phyloP scores from a whole-genome alignment of 495 filamentous ascomycete species.

The Podospora pseudocomata region DNA sequence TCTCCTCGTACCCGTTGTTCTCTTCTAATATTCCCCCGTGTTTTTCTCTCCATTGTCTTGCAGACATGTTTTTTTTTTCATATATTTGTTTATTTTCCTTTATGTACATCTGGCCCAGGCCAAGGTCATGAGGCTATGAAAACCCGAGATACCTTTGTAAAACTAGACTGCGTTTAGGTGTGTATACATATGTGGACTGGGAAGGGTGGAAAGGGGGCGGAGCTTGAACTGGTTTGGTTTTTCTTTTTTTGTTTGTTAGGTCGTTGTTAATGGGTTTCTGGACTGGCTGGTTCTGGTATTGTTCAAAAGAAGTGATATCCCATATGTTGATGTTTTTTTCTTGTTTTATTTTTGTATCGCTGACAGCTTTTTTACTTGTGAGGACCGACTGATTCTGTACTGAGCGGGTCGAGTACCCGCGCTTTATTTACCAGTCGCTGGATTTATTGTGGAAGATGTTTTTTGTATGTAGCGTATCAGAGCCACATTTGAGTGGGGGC shows the following conservation, averaged over 20 bases:
- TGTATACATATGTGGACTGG: constrained; percentile 3
- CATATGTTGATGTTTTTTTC: background rate
- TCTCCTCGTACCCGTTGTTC: background rate
- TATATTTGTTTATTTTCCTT: constrained; percentile 16
- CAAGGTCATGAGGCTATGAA: constrained; percentile 29
- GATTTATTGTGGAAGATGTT: background rate
- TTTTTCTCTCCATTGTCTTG: background rate
- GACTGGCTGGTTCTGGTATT: constrained; percentile 9
- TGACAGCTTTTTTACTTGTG: background rate
- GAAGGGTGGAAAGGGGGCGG: background rate
- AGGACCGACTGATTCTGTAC: background rate
- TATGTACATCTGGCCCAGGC: constrained; percentile 2
- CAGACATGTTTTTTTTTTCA: constrained; percentile 17
- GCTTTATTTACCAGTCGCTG: background rate
- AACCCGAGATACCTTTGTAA: constrained; percentile 32
- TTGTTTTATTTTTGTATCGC: background rate
- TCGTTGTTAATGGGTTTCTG: background rate
- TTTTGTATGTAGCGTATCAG: background rate
- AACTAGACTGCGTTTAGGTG: constrained; percentile 5
- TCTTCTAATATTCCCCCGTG: constrained; percentile 11
- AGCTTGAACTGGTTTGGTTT: background rate
- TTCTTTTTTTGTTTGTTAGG: background rate
- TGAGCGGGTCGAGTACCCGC: background rate
- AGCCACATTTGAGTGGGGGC: background rate
- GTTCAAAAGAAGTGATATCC: constrained; percentile 10